Conservation (phyloP, 805 yeast species). For the Teunomyces kruisii region DNA sequence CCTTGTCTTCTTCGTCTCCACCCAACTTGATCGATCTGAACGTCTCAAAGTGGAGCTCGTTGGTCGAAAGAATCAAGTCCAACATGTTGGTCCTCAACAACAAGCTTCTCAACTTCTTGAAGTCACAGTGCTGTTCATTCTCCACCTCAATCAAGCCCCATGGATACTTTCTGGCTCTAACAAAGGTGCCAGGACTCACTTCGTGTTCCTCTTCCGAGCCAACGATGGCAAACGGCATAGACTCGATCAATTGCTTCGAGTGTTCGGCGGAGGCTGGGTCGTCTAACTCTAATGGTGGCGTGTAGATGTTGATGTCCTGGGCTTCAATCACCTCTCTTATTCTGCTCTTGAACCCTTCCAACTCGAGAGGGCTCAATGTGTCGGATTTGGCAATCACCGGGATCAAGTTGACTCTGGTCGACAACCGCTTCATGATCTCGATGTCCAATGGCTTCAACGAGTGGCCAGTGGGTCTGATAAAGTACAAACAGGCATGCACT, state of each 20-base stretch:
- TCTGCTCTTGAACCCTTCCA: conserved; percentile 66
- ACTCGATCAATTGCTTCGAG: conserved; percentile 73
- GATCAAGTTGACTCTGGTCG: conserved; percentile 78
- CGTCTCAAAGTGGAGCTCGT: conserved; percentile 77
- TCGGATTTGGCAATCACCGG: conserved; percentile 91
- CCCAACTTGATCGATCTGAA: conserved; percentile 74
- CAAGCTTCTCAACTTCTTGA: conserved; percentile 75
- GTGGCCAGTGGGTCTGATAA: conserved; percentile 89
- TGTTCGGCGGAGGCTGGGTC: conserved; percentile 78
- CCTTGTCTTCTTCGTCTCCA: conserved; percentile 28
- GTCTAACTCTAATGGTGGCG: conserved; percentile 77
- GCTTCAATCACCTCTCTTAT: conserved; percentile 81
- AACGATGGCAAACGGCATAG: conserved; percentile 85
- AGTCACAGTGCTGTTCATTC: conserved; percentile 82
- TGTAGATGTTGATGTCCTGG: conserved; percentile 78
- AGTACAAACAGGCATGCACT: conserved; percentile 88
- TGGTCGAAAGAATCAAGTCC: conserved; percentile 76
- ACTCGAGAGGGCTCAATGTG: conserved; percentile 71
- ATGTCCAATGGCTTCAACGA: conserved; percentile 85
- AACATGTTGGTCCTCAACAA: conserved; percentile 80
- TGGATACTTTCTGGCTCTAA: conserved; percentile 82
- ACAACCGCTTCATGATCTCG: conserved; percentile 80
- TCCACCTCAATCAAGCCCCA: conserved; percentile 92
- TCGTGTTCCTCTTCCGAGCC: conserved; percentile 75
- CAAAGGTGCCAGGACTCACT: conserved; percentile 58